These are phyloP conservation scores for Spinacia oleracea DNA, from an alignment of 179 eudicot genomes.

Conservation along the genomic window DNA sequence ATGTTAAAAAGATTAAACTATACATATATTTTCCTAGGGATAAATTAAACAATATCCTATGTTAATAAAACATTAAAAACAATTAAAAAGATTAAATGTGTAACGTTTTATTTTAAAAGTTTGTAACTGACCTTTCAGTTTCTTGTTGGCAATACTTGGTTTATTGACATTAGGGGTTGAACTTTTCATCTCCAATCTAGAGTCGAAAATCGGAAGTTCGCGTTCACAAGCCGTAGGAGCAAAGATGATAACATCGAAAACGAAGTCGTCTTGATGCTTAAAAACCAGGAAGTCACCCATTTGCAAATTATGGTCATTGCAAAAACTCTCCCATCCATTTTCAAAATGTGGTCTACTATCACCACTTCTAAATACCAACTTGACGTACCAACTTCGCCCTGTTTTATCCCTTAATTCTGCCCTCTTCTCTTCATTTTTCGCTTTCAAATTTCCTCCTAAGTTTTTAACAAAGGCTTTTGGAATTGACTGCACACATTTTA, in stretches of 20 bases:
- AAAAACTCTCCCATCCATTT: constrained; percentile 30
- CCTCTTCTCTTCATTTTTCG: neutral
- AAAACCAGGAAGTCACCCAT: constrained; percentile 32
- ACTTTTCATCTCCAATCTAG: neutral
- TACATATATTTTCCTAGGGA: too few species aligned
- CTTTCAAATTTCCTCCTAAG: neutral
- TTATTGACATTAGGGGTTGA: neutral
- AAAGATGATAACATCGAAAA: constrained; percentile 22
- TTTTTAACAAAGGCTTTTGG: constrained; percentile 24
- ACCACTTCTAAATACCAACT: neutral
- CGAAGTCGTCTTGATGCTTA: constrained; percentile 3
- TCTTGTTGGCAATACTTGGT: neutral
- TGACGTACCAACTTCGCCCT: constrained; percentile 17
- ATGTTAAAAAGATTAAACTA: too few species aligned
- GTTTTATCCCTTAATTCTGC: constrained; percentile 8
- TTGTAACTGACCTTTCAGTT: neutral
- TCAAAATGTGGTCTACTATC: neutral
- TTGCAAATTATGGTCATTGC: constrained; percentile 18
- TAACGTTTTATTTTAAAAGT: too few species aligned
- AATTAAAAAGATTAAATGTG: too few species aligned
- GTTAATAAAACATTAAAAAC: too few species aligned
- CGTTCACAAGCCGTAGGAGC: constrained; percentile 23
- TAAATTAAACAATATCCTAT: too few species aligned
- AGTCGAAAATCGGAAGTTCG: neutral
- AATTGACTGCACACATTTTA: constrained; percentile 21